A percentile compares a stretch with the other conserved stretches of the same genome.
Evolutionary conservation across 1,284 basidiomycete species (phyloP).

Genomic region (Hypsizygus ulmarius): DNA sequence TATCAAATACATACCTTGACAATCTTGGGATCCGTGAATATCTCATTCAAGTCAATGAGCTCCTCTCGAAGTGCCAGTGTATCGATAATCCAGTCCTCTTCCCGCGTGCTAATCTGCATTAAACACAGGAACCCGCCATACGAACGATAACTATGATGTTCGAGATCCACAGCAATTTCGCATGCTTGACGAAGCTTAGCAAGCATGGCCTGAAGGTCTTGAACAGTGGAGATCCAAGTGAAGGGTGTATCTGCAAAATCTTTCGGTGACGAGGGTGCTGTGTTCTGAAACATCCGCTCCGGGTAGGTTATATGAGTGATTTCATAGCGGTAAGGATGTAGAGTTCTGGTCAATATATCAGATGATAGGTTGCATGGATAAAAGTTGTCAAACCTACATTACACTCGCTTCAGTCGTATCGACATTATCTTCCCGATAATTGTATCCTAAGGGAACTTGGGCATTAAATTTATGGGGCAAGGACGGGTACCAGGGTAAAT

Average conservation of each 20-base stretch:
- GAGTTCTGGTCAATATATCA: conserved; percentile 27
- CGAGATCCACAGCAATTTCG: conserved; percentile 93
- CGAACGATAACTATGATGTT: conserved; percentile 86
- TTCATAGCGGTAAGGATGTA: conserved; percentile 83
- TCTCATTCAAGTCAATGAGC: conserved; percentile 67
- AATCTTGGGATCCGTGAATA: conserved; percentile 82
- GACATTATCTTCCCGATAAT: conserved; percentile 38
- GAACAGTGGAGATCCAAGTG: conserved; percentile 67
- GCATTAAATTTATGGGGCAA: conserved; percentile 77
- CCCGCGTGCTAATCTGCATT: conserved; percentile 89
- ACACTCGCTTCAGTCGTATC: conserved; percentile 29
- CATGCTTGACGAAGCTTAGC: conserved; percentile 59
- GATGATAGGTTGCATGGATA: conserved; percentile 11
- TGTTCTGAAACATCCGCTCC: conserved; percentile 59
- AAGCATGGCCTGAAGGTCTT: conserved; percentile 61
- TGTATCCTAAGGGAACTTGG: conserved; percentile 70
- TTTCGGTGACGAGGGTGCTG: conserved; percentile 46
- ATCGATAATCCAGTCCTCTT: conserved; percentile 88
- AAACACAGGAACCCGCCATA: conserved; percentile 90
- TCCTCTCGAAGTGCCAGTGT: conserved; percentile 75
- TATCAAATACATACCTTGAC: conserved; percentile 63
- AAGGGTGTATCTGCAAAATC: conserved; percentile 73
- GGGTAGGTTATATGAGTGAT: conserved; percentile 73
- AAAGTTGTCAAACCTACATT: conserved; percentile 24
- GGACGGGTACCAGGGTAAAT: conserved; percentile 57